These are phyloP conservation scores for Saturnispora serradocipensis DNA, from an alignment of 805 yeast genomes.

Conservation along the genomic window DNA sequence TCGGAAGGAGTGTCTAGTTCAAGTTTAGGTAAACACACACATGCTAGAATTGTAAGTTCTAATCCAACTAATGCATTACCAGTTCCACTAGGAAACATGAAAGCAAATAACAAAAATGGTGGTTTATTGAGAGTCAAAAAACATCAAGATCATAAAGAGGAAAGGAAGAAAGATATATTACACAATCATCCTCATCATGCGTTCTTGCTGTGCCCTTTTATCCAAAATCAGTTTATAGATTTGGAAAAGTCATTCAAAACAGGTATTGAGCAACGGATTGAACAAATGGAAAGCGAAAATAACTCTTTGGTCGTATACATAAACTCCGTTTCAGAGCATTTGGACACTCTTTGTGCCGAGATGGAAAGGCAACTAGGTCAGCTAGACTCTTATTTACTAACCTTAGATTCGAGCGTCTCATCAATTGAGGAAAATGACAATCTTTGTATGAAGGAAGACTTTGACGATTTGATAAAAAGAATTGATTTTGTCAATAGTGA, in stretches of 20 bases:
- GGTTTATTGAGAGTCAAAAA: conserved; percentile 3
- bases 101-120: neutral
- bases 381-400: conserved; percentile 23
- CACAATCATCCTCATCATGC: conserved; percentile 3
- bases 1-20: neutral
- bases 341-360: conserved; percentile 22
- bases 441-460: conserved; percentile 18
- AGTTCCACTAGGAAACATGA: neutral
- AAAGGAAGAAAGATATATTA: neutral
- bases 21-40: neutral
- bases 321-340: conserved; percentile 19
- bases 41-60: neutral
- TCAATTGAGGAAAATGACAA: conserved; percentile 20
- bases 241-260: conserved; percentile 20
- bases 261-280: conserved; percentile 18
- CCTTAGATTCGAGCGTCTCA: conserved; percentile 16
- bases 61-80: neutral
- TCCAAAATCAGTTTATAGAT: conserved; percentile 20
- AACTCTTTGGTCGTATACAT: conserved; percentile 22
- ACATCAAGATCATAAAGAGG: neutral
- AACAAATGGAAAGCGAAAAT: conserved; percentile 24
- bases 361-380: conserved; percentile 21
- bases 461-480: conserved; percentile 23
- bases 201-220: conserved; percentile 11
- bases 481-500: conserved; percentile 19